These are phyloP conservation scores for Metarhizium rileyi DNA, from an alignment of 2,329 filamentous ascomycete species.

Conservation along the genomic window DNA sequence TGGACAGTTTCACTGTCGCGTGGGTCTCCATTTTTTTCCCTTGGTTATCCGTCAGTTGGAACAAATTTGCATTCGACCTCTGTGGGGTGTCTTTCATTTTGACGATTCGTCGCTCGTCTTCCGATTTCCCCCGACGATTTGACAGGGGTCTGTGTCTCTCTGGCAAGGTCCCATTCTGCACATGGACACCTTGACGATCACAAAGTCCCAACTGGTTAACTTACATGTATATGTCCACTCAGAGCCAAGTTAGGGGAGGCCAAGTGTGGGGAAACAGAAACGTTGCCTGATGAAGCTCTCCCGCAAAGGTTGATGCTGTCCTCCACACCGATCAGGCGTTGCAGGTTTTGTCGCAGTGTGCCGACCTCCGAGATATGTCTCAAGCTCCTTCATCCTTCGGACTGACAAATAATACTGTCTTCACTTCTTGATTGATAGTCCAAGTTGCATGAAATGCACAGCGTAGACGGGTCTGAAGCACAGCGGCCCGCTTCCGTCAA, in stretches of 20 bases:
- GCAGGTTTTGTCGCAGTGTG: background rate
- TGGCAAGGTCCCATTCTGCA: background rate
- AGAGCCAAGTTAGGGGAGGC: too few species aligned
- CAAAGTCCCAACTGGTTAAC: background rate
- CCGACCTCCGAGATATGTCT: constrained; percentile 5
- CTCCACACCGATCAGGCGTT: background rate
- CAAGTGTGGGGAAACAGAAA: background rate
- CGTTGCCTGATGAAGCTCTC: background rate
- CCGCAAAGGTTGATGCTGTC: background rate
- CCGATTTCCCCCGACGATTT: constrained; percentile 1
- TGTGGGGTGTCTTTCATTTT: background rate
- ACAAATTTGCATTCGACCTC: background rate
- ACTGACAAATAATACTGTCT: too few species aligned
- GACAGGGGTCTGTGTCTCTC: background rate
- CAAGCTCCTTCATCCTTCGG: background rate
- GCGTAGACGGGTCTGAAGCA: constrained; percentile 1
- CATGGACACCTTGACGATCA: background rate
- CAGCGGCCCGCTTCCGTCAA: background rate
- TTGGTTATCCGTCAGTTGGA: background rate
- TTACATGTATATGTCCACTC: too few species aligned
- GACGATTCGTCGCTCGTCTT: background rate
- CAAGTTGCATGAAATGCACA: background rate
- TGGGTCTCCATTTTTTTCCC: background rate
- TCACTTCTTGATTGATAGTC: background rate
- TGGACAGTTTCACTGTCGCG: constrained; percentile 1